These are phyloP conservation scores for Leishmania lainsoni DNA, from an alignment of 208 protist species.

Conservation along the genomic window DNA sequence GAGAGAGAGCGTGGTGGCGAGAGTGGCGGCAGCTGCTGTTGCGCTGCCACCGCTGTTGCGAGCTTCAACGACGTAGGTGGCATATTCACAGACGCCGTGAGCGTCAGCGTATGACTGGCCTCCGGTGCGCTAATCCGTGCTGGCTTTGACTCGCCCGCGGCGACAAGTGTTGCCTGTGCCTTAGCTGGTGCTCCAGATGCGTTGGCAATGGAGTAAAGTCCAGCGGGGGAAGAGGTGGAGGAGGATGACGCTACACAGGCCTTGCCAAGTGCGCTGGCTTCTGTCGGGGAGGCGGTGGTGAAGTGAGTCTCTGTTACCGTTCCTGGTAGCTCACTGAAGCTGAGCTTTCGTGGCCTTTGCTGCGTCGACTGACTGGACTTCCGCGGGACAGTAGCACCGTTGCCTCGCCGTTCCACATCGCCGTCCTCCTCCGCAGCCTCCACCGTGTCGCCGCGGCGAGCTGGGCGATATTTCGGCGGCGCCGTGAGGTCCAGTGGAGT, in stretches of 20 bases:
- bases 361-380: not conserved
- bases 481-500: slow-evolving; percentile 22
- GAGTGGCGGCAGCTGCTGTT: not conserved
- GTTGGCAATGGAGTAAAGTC: not conserved
- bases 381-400: not conserved
- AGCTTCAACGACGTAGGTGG: too few species aligned
- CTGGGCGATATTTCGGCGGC: slow-evolving; percentile 5
- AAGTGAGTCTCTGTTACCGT: not conserved
- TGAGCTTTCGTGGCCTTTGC: not conserved
- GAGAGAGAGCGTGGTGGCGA: not conserved
- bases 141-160: not conserved
- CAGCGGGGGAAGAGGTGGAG: not conserved
- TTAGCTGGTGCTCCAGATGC: not conserved
- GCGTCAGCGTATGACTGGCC: not conserved
- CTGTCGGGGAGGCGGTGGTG: not conserved
- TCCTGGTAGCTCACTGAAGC: slow-evolving; percentile 5
- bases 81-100: too few species aligned
- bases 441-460: slow-evolving; percentile 10
- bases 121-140: not conserved
- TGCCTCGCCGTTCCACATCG: not conserved
- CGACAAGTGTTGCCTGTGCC: not conserved
- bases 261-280: not conserved
- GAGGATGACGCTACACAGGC: not conserved
- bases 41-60: not conserved
- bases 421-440: not conserved